phyloP scores from a whole-genome alignment of 345 rosid genomes.

The Eucalyptus paniculata region DNA sequence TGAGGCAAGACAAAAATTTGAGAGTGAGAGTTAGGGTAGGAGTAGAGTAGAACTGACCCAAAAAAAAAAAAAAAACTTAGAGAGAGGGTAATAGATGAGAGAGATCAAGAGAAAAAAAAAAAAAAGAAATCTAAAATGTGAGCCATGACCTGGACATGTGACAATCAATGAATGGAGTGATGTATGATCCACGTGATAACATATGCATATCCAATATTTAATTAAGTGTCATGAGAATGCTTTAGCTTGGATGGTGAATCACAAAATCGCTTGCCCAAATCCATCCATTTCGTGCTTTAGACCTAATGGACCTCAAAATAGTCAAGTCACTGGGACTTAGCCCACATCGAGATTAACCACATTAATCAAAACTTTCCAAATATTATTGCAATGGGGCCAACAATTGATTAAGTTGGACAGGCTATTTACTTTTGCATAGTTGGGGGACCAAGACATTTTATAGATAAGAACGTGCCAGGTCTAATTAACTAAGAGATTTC shows the following conservation, averaged over 20 bases:
- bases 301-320: neutral
- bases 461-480: neutral
- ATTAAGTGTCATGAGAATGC: neutral
- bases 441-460: neutral
- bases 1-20: too few species aligned
- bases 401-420: neutral
- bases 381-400: neutral
- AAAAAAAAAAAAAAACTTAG: too few species aligned
- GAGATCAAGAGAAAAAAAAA: too few species aligned
- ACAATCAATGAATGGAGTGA: neutral
- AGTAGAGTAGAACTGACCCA: too few species aligned
- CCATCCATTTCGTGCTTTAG: neutral
- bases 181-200: neutral
- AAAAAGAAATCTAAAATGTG: too few species aligned
- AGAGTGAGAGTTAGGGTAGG: too few species aligned
- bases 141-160: too few species aligned
- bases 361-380: neutral
- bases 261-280: neutral
- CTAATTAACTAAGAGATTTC: neutral
- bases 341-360: neutral
- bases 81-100: too few species aligned
- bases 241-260: neutral
- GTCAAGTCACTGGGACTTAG: neutral
- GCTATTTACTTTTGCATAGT: neutral
- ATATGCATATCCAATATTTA: too few species aligned